Evolutionary conservation across 2,329 filamentous ascomycete species (phyloP), one percentile per base, ranked within the genome.

Genomic region (Saccharata proteae): DNA sequence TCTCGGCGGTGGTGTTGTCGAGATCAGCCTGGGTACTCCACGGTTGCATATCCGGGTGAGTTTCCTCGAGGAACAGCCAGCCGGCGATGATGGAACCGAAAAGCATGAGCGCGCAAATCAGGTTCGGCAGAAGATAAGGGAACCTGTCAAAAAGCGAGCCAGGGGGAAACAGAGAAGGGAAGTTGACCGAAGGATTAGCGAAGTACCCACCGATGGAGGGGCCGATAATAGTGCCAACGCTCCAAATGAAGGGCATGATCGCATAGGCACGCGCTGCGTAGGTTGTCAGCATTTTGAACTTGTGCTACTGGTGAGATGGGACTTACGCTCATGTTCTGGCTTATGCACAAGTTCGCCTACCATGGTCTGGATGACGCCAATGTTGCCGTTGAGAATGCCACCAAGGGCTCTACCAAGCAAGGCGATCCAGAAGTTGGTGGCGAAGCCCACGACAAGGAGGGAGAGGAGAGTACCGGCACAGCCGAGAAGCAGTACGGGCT

Each of bases 211-310:
- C 88, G 41, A 94, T 84, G 5, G 80, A 81, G 39, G 86, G 54
- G 29, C 86, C 86, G 32, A 93, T 67, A 40, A 93, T 93, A 7
- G 83, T 92, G 15, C 86, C 86, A 31, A 93, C 77, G 27, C 72
- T 79, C 85, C 86, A 94, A 6, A 93, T 80, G 48, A 93, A 93
- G 1, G 86, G 86, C 83, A 94, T 93, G 26, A 93, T 73, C 3
- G 84, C 76, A 53, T 86, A 93, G 16, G 86, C 86, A 39, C 79
- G 74, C 36, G 84, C 80, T 83, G 44, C n/a, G n/a, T 39, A 4
- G 19, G 31, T 23, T 27, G 26, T 43, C 38, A 36, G 38, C 38
- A 33, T 15, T 10, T 21, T 3, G 10, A 7, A 21, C 8, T 18
- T 15, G 8, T 4, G 20, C 3, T 3, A 19, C 22, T 8, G 8